Conservation (phyloP, 768 basidiomycete genomes). For the Coprinopsis cinerea region DNA sequence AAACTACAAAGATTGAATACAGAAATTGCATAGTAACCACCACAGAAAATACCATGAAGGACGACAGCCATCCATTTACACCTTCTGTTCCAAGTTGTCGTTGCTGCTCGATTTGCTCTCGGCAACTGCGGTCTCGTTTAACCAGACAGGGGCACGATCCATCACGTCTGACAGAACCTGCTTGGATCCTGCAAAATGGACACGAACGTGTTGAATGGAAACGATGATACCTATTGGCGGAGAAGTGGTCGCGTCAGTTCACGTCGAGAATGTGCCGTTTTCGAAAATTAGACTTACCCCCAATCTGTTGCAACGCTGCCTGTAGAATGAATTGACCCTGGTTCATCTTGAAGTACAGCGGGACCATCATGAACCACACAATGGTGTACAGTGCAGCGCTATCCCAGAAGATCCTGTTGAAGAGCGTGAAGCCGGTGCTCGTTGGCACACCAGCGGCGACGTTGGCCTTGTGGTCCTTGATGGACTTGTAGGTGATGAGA, state of each 20-base stretch:
- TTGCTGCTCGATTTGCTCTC: not conserved
- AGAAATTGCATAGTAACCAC: not conserved
- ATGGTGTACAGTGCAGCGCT: conserved; percentile 5
- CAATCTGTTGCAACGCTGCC: not conserved
- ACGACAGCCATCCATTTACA: not conserved
- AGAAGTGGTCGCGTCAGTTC: not conserved
- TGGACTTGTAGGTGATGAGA: conserved; percentile 1
- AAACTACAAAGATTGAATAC: no score
- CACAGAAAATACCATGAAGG: not conserved
- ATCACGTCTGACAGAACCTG: not conserved
- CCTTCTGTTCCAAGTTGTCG: not conserved
- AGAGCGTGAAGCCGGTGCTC: not conserved
- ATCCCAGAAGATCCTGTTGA: conserved; percentile 6
- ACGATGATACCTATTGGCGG: not conserved
- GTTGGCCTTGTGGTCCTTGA: not conserved
- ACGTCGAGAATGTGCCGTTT: no score
- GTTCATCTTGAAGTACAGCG: conserved; percentile 1
- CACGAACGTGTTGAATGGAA: conserved; percentile 2
- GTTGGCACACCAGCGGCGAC: not conserved
- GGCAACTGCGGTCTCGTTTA: not conserved
- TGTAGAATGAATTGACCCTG: conserved; percentile 2
- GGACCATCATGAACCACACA: not conserved
- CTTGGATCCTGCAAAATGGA: not conserved
- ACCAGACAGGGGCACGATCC: conserved; percentile 2
- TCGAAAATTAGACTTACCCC: not conserved